A percentile compares a stretch with the other conserved stretches of the same genome.
Evolutionary conservation across 768 basidiomycete species (phyloP).

Genomic region (Hericium rajendrae): DNA sequence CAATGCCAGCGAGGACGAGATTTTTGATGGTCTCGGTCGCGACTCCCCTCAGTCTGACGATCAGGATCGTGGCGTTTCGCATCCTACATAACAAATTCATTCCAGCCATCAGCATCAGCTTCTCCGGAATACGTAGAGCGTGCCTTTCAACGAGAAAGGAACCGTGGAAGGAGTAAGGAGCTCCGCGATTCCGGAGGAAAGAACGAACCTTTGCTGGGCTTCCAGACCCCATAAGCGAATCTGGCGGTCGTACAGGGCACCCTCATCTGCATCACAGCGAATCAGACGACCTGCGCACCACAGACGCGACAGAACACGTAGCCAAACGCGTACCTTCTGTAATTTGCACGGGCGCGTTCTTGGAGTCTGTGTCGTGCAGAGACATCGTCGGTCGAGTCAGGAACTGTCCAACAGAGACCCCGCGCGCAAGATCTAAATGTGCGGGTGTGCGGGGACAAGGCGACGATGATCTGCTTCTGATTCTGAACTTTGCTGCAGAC

Average conservation of each 20-base stretch:
- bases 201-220: constrained; percentile 80
- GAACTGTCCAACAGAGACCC: not conserved
- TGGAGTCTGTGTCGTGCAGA: constrained; percentile 6
- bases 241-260: constrained; percentile 92
- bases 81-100: constrained; percentile 46
- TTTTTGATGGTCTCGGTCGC: constrained; percentile 97
- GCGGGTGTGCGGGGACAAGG: not conserved
- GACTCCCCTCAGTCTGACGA: constrained; percentile 69
- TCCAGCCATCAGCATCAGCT: not conserved
- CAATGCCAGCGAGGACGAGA: constrained; percentile 93
- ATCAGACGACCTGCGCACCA: not conserved
- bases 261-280: constrained; percentile 38
- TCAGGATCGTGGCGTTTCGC: constrained; percentile 85
- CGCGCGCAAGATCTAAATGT: no score
- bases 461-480: not conserved
- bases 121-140: not conserved
- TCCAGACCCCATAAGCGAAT: constrained; percentile 98
- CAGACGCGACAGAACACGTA: not conserved
- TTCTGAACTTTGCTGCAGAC: no score
- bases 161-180: not conserved
- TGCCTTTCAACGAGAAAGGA: no score
- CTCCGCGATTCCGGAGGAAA: not conserved
- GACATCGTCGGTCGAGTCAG: constrained; percentile 3
- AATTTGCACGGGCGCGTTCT: constrained; percentile 17
- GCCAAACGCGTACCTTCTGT: constrained; percentile 17